Evolutionary conservation across 371 early-diverging fungal genomes (phyloP), one percentile per base, ranked within the genome.

Genomic region (Mucor mucedo): DNA sequence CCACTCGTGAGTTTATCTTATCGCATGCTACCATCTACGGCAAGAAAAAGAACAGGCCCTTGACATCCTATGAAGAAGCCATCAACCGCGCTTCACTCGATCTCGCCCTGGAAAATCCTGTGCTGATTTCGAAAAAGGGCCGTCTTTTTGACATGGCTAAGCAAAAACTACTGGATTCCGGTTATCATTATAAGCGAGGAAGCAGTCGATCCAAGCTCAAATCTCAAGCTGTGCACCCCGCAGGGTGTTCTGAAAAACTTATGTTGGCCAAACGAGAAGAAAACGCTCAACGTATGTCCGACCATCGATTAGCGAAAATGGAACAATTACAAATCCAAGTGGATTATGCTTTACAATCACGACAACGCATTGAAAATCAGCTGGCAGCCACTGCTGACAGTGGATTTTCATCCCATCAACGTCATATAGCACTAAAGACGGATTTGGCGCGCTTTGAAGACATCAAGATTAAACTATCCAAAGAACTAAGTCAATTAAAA

Each of bases 161-260:
- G 60, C 79, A 82, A 13, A 79, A 81, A 54, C 62, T 87, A 1
- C 57, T 87, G 28, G 72, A 72, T 30, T 77, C 77, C 28, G 86
- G 85, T 6, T 87, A 83, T 52, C 70, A 69, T n/a, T 87, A 87
- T 62, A 85, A 84, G 55, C 83, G 87, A 13, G 87, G 87, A 11
- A 69, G 71, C 33, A 85, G 85, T 47, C 75, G 87, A 42, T 87
- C 87, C 39, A 87, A 87, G 48, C 62, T 85, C 27, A 77, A 72
- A 55, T 21, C 21, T 0, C 0, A 21, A 21, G 21, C 21, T 21
- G 21, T 21, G 21, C 21, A 21, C 21, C 21, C 21, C 21, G 21
- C 21, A 21, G 21, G 21, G 21, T 21, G 21, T 21, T 21, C 21
- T 73, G 21, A 65, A 69, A 30, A 59, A 62, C 49, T 73, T 2